Base-by-base conservation (phyloP, 2,329 filamentous ascomycete species). In the Pseudogymnoascus sp. region DNA sequence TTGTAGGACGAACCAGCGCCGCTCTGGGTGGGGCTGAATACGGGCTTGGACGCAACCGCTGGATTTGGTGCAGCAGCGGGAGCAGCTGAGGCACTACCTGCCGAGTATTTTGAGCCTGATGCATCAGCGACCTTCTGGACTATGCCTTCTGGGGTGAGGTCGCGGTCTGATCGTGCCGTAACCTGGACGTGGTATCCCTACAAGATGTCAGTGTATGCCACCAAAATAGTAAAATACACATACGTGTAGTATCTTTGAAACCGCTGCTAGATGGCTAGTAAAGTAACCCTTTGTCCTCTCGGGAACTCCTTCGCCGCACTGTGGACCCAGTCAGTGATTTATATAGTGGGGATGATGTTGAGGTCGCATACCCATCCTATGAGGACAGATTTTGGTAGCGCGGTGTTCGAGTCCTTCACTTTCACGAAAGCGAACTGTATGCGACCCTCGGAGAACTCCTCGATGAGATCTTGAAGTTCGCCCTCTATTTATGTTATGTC, bases 261-360 rank as follows among this genome's bases (percentile, higher is more conserved):
- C 92, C 59, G 91, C 89, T 65, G 89, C 88, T 59, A 95, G 81
- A 77, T 99, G 93, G 78, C 92, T 97, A 68, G 91, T 96, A 75
- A 99, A 99, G 78, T 98, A 98, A 68, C 95, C 95, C 78, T 98
- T 99, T 66, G 93, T 98, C 71, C 93, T 84, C 78, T 99, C 95
- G n/a, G 95, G 95, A 14, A 99, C 95, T 70, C 95, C 95, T 73
- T 96, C 93, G 68, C 95, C 95, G 75, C 95, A 99, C 89, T 83
- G 67, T 60, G 61, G 46, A n/a, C 24, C 60, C 11, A 64, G 66
- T 73, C 64, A 73, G 72, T 61, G 60, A n/a, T 37, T 35, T 60
- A 22, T 14, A 33, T 59, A 59, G n/a, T 35, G 37, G 26, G 53
- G 26, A 24, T 40, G 35, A 43, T 35, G 56, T 35, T 56, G 19